Base-by-base conservation (phyloP, 176 grass and related monocot species). In the Triticum urartu region DNA sequence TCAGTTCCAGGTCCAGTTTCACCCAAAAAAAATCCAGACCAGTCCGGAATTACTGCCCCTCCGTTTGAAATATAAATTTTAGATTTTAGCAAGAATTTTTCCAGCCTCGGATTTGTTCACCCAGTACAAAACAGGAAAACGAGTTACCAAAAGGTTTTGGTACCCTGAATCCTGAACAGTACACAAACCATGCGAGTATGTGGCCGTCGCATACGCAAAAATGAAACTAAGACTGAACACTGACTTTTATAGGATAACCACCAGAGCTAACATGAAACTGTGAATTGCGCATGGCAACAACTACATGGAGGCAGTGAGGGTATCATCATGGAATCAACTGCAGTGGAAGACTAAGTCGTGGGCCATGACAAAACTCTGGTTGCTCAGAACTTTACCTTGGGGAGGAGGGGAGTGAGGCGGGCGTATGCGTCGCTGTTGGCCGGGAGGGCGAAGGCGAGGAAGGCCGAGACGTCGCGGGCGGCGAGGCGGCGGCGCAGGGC, bases 401-500 rank as follows among this genome's bases (percentile, higher is more conserved):
- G 92, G 10, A 97, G 54, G 59, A 88, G 88, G 52, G 79, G 91
- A 15, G 86, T 79, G 5, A 97, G 90, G 28, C 87, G 91, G 15
- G 81, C 72, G 52, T 80, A 90, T 5, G 86, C 90, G 11, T 94
- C 95, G 6, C 90, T 93, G 38, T 78, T 83, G 18, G 59, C 11
- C 1, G 87, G 84, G 20, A 97, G 85, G 6, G 89, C 88, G 38
- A 89, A 81, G 33, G 86, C 78, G n/a, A 97, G 90, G 83, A 97
- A 97, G 39, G 90, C 88, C 1, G 90, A 68, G 8, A 97, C 69
- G 15, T 92, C 81, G 26, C 80, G 81, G n/a, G 64, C 83, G 61
- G 72, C 81, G 42, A 97, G 90, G 81, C 87, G 84, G 69, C 90
- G 92, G 82, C 91, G 92, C 6, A 97, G 72, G 86, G 88, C 85